phyloP scores from a whole-genome alignment of 257 asterid species.

The Nicotiana obtusifolia region DNA sequence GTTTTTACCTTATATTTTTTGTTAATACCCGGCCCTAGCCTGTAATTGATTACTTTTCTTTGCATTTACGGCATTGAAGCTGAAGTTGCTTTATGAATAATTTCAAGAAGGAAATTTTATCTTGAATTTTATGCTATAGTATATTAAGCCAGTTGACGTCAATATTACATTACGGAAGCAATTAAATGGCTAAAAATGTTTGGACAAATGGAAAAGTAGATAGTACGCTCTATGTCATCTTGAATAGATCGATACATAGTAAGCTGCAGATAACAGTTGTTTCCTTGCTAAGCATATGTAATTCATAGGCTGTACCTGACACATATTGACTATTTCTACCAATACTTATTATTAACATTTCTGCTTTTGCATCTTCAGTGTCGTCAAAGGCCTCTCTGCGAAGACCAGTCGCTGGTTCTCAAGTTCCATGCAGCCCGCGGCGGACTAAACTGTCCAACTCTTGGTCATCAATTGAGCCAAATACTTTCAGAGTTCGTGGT shows the following conservation, averaged over 20 bases:
- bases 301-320: background rate
- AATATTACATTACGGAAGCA: background rate
- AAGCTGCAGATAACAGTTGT: background rate
- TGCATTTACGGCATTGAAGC: background rate
- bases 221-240: too few species aligned
- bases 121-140: background rate
- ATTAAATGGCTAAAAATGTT: background rate
- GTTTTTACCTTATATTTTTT: background rate
- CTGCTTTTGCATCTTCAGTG: conserved; percentile 33
- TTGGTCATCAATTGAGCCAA: conserved; percentile 73
- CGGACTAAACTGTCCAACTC: conserved; percentile 55
- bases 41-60: background rate
- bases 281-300: background rate
- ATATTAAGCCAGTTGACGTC: background rate
- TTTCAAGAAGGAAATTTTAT: background rate
- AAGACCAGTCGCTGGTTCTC: conserved; percentile 91
- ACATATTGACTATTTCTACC: background rate
- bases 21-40: background rate
- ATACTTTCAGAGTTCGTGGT: conserved; percentile 72
- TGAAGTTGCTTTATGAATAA: background rate
- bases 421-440: conserved; percentile 47
- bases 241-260: too few species aligned
- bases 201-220: background rate
- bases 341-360: background rate
- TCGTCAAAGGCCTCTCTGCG: conserved; percentile 47